These are phyloP conservation scores for Domatiomyces globalis DNA, from an alignment of 2,329 filamentous ascomycete species.

Conservation along the genomic window DNA sequence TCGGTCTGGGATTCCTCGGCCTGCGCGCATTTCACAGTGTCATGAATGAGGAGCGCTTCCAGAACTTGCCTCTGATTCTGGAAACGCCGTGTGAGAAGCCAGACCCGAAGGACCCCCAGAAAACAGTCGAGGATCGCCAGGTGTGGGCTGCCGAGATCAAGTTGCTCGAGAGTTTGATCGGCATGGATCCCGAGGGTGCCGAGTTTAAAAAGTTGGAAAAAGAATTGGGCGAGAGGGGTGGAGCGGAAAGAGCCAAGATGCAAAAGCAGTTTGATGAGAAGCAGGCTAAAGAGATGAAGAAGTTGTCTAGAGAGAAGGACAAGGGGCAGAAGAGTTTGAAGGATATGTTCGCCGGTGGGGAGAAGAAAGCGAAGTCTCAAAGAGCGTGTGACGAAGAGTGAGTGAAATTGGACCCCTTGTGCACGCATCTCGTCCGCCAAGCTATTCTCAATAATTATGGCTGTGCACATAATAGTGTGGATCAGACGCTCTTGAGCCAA, in stretches of 20 bases:
- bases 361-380: conserved; percentile 25
- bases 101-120: conserved; percentile 25
- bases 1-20: conserved; percentile 86
- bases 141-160: conserved; percentile 94
- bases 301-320: conserved; percentile 39
- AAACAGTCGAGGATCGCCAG: conserved; percentile 51
- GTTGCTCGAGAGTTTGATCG: conserved; percentile 67
- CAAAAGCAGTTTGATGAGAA: conserved; percentile 70
- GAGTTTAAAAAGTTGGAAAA: conserved; percentile 55
- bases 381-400: conserved; percentile 21
- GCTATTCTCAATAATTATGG: no score
- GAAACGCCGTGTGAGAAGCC: conserved; percentile 84
- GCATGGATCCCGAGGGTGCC: conserved; percentile 60
- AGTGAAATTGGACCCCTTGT: no score
- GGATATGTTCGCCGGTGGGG: conserved; percentile 19
- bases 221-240: conserved; percentile 53
- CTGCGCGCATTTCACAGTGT: conserved; percentile 80
- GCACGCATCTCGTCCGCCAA: no score
- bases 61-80: conserved; percentile 74
- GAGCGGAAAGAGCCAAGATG: conserved; percentile 56
- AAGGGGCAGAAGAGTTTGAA: conserved; percentile 32
- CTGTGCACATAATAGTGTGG: no score
- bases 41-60: conserved; percentile 66
- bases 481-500: no score
- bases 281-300: conserved; percentile 43